Conservation (phyloP, 306 rosid species). For the Casuarina equisetifolia region DNA sequence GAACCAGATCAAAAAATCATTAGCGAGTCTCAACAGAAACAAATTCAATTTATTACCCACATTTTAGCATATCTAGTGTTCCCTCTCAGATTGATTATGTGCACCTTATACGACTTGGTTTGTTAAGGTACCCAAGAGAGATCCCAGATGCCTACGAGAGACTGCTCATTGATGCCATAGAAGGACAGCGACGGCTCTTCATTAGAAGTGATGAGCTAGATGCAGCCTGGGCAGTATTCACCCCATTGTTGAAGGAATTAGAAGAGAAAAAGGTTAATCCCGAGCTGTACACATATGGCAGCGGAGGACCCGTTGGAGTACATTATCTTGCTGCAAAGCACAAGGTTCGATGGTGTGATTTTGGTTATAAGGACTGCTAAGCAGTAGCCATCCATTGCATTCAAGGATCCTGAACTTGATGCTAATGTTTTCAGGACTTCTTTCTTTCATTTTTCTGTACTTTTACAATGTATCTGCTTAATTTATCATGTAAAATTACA, state of each 20-base stretch:
- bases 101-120: conserved; percentile 6
- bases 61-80: not conserved
- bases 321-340: conserved; percentile 93
- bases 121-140: conserved; percentile 76
- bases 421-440: not conserved
- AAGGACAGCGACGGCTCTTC: conserved; percentile 87
- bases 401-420: not conserved
- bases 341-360: conserved; percentile 91
- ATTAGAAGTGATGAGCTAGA: conserved; percentile 97
- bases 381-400: conserved; percentile 6
- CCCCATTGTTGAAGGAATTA: conserved; percentile 82
- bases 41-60: not conserved
- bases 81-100: not conserved
- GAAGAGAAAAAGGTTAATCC: conserved; percentile 84
- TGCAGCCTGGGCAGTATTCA: conserved; percentile 93
- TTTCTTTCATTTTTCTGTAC: not conserved
- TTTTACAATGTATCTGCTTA: not conserved
- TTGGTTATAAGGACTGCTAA: conserved; percentile 48
- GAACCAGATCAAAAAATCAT: not conserved
- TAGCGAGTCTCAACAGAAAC: not conserved
- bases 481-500: not conserved
- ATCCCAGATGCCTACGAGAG: conserved; percentile 97
- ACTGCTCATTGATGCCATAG: conserved; percentile 86
- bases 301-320: conserved; percentile 93
- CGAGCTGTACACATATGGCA: conserved; percentile 91